Evolutionary conservation across 2,329 filamentous ascomycete genomes (phyloP), one percentile per base, ranked within the genome.

Genomic region (Seiridium cupressi): DNA sequence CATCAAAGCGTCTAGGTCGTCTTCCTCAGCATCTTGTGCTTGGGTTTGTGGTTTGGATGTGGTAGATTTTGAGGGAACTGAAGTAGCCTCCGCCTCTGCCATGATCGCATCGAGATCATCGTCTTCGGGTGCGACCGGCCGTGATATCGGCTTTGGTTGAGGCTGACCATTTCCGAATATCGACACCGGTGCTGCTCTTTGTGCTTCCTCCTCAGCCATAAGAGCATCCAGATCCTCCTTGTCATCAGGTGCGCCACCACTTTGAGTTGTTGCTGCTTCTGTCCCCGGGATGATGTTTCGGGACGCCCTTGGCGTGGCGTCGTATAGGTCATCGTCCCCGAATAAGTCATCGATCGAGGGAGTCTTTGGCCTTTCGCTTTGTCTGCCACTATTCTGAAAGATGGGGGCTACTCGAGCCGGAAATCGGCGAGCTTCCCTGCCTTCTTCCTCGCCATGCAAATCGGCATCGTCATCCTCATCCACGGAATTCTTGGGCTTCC

Each of bases 291-390:
- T 63, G 2, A 64, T 60, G 3, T 60, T 64, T 38, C 62, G 65
- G 2, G 63, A 51, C 10, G 65, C 64, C 36, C 66, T 68, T 0
- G 84, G 84, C 2, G 84, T 87, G 3, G 81, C 82, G 59, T 75
- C 77, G 69, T 88, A 88, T 5, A 87, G 70, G 59, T 86, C 83
- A 2, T 81, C 79, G n/a, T 79, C 78, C 26, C 68, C 72, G 3
- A 74, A 72, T n/a, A 78, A 60, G 57, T 78, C 72, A 11, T 74
- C 72, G 26, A 61, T 62, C 5, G 68, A 64, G 2, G 79, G 73
- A 5, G 72, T 72, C 55, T 66, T 73, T 11, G 72, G 70, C 34
- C 68, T 69, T 8, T 68, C 61, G 11, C 62, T 69, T 34, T 62
- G 70, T 6, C 64, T 53, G 9, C n/a, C 31, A 18, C 32, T 61